Evolutionary conservation across 768 basidiomycete genomes (phyloP).

Genomic region (Multifurca ochricompacta): DNA sequence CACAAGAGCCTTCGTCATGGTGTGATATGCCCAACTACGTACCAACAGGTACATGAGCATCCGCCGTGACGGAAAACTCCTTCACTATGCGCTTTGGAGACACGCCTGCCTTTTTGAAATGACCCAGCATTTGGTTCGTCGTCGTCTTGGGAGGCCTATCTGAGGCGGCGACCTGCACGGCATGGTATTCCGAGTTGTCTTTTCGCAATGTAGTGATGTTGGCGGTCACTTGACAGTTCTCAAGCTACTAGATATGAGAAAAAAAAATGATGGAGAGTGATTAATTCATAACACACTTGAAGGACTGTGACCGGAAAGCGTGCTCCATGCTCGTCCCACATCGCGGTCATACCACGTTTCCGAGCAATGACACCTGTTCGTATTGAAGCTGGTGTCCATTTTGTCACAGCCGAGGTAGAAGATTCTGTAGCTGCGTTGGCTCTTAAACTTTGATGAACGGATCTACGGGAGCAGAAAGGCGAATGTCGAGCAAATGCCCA

Average conservation of each 20-base stretch:
- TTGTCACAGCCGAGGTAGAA: conserved; percentile 26
- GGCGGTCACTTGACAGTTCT: conserved; percentile 84
- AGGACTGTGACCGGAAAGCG: conserved; percentile 89
- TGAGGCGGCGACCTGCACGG: conserved; percentile 88
- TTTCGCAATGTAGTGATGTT: conserved; percentile 59
- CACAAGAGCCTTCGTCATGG: neutral
- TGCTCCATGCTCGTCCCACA: conserved; percentile 89
- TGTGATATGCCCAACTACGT: conserved; percentile 27
- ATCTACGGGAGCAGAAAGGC: conserved; percentile 31
- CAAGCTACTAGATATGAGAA: conserved; percentile 42
- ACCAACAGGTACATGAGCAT: conserved; percentile 89
- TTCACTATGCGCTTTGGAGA: conserved; percentile 75
- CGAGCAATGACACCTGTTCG: conserved; percentile 90
- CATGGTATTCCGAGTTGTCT: conserved; percentile 72
- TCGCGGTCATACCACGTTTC: conserved; percentile 91
- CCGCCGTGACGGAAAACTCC: conserved; percentile 83
- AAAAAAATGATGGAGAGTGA: neutral
- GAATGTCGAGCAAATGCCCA: conserved; percentile 39
- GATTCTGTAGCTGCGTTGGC: conserved; percentile 29
- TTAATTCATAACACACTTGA: conserved; percentile 54
- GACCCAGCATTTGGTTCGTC: conserved; percentile 76
- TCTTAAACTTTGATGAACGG: conserved; percentile 37
- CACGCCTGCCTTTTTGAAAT: conserved; percentile 79
- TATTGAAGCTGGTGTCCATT: conserved; percentile 82
- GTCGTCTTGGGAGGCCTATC: conserved; percentile 66